A percentile compares a stretch with the other conserved stretches of the same genome.
phyloP scores from a whole-genome alignment of 495 filamentous ascomycete species.

The Trichoderma gamsii region DNA sequence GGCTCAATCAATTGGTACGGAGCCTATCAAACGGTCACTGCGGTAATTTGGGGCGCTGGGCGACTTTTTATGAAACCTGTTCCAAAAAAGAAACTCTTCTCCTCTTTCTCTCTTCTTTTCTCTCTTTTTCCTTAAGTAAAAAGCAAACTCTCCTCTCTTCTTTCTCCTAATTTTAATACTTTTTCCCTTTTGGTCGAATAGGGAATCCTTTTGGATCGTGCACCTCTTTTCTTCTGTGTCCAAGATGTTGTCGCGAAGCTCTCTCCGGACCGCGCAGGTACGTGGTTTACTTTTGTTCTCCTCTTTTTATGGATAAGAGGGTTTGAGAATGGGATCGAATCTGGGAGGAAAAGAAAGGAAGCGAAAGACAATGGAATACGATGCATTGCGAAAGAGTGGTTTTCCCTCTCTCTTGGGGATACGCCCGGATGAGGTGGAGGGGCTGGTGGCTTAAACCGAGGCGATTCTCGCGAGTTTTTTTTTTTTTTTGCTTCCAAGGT shows the following conservation, averaged over 20 bases:
- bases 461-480: background rate
- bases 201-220: background rate
- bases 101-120: background rate
- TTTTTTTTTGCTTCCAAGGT: background rate
- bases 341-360: background rate
- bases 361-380: too few species aligned
- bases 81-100: background rate
- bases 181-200: slow-evolving; percentile 15
- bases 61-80: slow-evolving; percentile 5
- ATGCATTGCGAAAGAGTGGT: background rate
- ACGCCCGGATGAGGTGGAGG: slow-evolving; percentile 1
- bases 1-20: slow-evolving; percentile 4
- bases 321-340: background rate
- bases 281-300: slow-evolving; percentile 17
- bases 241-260: slow-evolving; percentile 59
- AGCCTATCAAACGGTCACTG: slow-evolving; percentile 7
- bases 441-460: background rate
- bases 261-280: slow-evolving; percentile 45
- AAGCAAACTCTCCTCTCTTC: background rate
- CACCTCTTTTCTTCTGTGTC: slow-evolving; percentile 18
- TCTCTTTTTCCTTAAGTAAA: background rate
- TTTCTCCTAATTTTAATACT: background rate
- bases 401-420: background rate
- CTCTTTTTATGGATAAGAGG: slow-evolving; percentile 15
- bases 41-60: slow-evolving; percentile 7